Percentiles rank a stretch among this genome's conserved stretches.
Evolutionary conservation across 2,329 filamentous ascomycete genomes (phyloP).

Genomic region (Erysiphe pulchra): DNA sequence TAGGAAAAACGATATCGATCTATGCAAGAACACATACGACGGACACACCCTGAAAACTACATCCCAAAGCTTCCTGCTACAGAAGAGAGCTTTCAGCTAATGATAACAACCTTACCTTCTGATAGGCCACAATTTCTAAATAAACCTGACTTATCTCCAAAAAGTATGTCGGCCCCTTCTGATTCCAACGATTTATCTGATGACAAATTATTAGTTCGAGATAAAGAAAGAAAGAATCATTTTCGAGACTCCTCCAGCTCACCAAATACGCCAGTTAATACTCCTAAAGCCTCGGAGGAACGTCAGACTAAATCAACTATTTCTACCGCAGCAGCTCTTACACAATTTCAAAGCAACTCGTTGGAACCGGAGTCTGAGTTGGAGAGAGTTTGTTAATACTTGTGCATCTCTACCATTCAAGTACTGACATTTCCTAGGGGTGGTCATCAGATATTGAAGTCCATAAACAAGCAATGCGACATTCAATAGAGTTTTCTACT

Average conservation of each 20-base stretch:
- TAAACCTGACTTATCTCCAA: slow-evolving; percentile 9
- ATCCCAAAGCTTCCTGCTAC: slow-evolving; percentile 94
- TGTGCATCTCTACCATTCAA: background rate
- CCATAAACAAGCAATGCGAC: slow-evolving; percentile 31
- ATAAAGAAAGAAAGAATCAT: too few relatives aligned
- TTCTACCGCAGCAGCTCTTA: slow-evolving; percentile 54
- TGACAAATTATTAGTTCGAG: too few relatives aligned
- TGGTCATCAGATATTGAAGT: slow-evolving; percentile 48
- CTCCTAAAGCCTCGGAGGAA: slow-evolving; percentile 45
- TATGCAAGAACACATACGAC: slow-evolving; percentile 97
- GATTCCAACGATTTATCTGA: slow-evolving; percentile 1
- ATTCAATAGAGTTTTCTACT: slow-evolving; percentile 46
- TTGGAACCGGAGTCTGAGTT: slow-evolving; percentile 54
- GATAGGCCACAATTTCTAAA: slow-evolving; percentile 11
- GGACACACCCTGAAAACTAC: slow-evolving; percentile 90
- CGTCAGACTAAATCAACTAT: slow-evolving; percentile 36
- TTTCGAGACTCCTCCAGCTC: slow-evolving; percentile 30
- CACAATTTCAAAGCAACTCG: slow-evolving; percentile 61
- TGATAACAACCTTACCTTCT: slow-evolving; percentile 73
- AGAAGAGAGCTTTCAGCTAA: slow-evolving; percentile 88
- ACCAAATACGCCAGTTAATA: slow-evolving; percentile 39
- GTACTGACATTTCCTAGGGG: slow-evolving; percentile 22
- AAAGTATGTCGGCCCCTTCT: slow-evolving; percentile 7
- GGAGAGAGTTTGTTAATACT: slow-evolving; percentile 33
- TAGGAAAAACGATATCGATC: slow-evolving; percentile 92